A percentile compares a stretch with the other conserved stretches of the same genome.
Conservation (phyloP, 2,329 filamentous ascomycete species). For the Curvularia spicifera region DNA sequence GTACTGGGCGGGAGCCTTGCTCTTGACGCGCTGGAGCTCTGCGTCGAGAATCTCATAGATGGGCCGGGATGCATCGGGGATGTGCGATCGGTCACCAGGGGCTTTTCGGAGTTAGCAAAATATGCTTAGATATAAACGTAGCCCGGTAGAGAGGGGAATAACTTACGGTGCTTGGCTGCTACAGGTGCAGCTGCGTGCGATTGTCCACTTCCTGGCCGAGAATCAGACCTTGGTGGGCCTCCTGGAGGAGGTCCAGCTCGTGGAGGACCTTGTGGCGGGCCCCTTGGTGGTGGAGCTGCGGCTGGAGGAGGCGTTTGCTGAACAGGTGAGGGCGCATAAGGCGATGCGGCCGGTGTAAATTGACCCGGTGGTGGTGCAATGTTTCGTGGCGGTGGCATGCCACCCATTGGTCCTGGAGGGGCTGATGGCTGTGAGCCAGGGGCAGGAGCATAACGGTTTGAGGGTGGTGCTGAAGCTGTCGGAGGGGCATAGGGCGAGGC, state of each 20-base stretch:
- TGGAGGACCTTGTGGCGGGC: slow-evolving; percentile 50
- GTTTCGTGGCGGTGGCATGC: slow-evolving; percentile 50
- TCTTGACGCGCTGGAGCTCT: slow-evolving; percentile 88
- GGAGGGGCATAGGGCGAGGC: slow-evolving; percentile 87
- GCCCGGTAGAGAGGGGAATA: not conserved
- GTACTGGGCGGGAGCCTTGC: slow-evolving; percentile 84
- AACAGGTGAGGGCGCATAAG: slow-evolving; percentile 33
- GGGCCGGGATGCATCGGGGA: slow-evolving; percentile 75
- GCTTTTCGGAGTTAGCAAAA: slow-evolving; percentile 48
- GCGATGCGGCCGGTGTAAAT: slow-evolving; percentile 34
- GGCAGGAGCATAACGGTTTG: slow-evolving; percentile 69
- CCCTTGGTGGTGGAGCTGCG: slow-evolving; percentile 53
- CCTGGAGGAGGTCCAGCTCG: slow-evolving; percentile 51
- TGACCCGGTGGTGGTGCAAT: slow-evolving; percentile 54
- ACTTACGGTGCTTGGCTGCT: slow-evolving; percentile 73
- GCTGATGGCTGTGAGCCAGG: slow-evolving; percentile 61
- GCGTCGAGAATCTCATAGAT: slow-evolving; percentile 80
- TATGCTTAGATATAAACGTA: not conserved
- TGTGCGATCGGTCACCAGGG: slow-evolving; percentile 86
- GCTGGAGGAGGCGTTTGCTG: slow-evolving; percentile 49
- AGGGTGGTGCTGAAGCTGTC: slow-evolving; percentile 68
- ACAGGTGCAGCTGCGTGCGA: slow-evolving; percentile 58
- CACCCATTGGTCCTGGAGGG: slow-evolving; percentile 40
- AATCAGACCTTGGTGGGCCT: slow-evolving; percentile 49
- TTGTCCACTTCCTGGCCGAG: slow-evolving; percentile 57